Evolutionary conservation across 768 basidiomycete genomes (phyloP).

Genomic region (Pisolithus albus): DNA sequence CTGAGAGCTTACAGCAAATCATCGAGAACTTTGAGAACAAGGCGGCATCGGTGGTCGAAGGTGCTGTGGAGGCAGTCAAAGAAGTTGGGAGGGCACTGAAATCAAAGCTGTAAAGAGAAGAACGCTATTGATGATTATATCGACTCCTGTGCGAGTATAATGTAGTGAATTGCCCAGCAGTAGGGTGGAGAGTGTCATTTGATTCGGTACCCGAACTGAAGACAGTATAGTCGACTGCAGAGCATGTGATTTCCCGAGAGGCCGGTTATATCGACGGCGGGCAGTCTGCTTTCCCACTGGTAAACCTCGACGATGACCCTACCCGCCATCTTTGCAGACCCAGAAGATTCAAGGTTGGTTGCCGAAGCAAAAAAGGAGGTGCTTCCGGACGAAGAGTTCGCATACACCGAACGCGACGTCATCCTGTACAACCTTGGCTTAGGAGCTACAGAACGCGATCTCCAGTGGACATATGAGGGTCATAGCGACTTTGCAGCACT

Average conservation of each 20-base stretch:
- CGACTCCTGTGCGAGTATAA: background rate
- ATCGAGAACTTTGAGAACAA: slow-evolving; percentile 50
- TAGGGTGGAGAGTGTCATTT: background rate
- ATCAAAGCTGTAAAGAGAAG: slow-evolving; percentile 45
- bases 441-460: slow-evolving; percentile 88
- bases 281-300: too few relatives aligned
- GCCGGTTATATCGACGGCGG: too few relatives aligned
- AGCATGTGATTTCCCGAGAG: too few relatives aligned
- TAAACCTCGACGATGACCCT: slow-evolving; percentile 26
- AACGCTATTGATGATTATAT: background rate
- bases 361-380: slow-evolving; percentile 68
- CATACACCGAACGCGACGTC: slow-evolving; percentile 83
- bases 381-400: slow-evolving; percentile 52
- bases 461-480: slow-evolving; percentile 88
- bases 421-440: slow-evolving; percentile 94
- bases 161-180: too few relatives aligned
- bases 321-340: slow-evolving; percentile 55
- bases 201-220: background rate
- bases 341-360: slow-evolving; percentile 79
- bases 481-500: slow-evolving; percentile 80
- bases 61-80: slow-evolving; percentile 43
- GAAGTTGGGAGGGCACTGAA: slow-evolving; percentile 35
- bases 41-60: slow-evolving; percentile 28
- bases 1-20: slow-evolving; percentile 75
- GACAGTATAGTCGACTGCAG: too few relatives aligned